Base-by-base conservation (phyloP, 2,329 filamentous ascomycete genomes). In the Aspergillus oerlinghausenensis region DNA sequence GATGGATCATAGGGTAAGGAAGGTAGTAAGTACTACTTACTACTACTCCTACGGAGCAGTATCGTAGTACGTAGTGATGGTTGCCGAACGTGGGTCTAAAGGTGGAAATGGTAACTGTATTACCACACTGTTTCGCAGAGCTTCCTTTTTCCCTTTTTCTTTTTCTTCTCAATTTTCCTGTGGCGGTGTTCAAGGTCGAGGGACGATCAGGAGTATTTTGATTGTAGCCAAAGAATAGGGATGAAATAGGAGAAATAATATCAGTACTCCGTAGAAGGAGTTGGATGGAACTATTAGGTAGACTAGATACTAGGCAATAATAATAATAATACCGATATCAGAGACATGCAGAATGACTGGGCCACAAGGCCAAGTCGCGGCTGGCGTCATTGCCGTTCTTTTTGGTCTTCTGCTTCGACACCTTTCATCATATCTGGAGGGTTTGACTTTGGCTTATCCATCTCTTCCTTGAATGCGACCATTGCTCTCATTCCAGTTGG, bases 11-110 rank as follows among this genome's bases (percentile, higher is more conserved):
- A 55, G 52, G 45, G 52, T 58, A 50, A 57, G 38, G 49, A 57
- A 51, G 58, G 54, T 57, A 60, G 52, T 56, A 55, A 57, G 54
- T 51, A 59, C 40, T 29, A 29, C 28, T 29, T 29, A 29, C 28
- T 28, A 8, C 28, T 11, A 23, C 21, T 23, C 3, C 21, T 23
- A 23, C 21, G 21, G 23, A 23, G 43, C 26, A 47, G n/a, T 45
- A 45, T 19, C 21, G 19, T 45, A 21, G 40, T 35, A 23, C 21
- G 21, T 23, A 38, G 32, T 17, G 14, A 17, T 35, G 11, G 32
- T 17, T 3, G 32, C 32, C 11, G 32, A 38, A 38, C 32, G 32
- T 38, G 32, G 32, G 32, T 38, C 32, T 38, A 17, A 38, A 7
- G 32, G 14, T 17, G 32, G 14, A 38, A 17, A 17, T 17, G 32